Base-by-base conservation (phyloP, 805 yeast genomes). In the Candida montana region DNA sequence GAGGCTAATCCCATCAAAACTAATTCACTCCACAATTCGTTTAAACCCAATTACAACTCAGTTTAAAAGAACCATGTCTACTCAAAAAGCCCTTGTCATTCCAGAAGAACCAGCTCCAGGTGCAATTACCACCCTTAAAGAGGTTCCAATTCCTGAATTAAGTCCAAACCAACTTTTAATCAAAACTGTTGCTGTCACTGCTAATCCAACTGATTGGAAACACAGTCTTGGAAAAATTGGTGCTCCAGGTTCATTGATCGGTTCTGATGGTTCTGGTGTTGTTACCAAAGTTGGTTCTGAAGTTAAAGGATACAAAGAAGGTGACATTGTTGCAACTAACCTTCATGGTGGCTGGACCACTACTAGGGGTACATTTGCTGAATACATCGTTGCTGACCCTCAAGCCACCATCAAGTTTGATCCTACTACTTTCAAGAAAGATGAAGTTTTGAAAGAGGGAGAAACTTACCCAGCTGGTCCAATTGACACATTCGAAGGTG, bases 161-260 rank as follows among this genome's bases (percentile, higher is more conserved):
- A 17, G 33, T 2, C 42, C 39, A 2, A 39, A 44, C 31, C 65
- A 71, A 44, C 51, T 81, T 11, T 58, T 80, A 13, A 58, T 83
- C 40, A 71, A 75, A 55, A 67, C 75, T 5, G 58, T 59, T 19
- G 77, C 84, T 8, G 72, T 60, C 39, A 86, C 83, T 2, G 68
- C 72, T 31, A 83, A 83, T 53, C 89, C 89, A 33, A 75, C 83
- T 6, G 90, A 83, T 54, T 80, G 83, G 81, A 80, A 80, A 52
- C 84, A 80, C 51, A 55, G 71, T 33, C 66, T 54, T 4, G 57
- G 41, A 39, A 52, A 64, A 9, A 49, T 62, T 42, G 75, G 78
- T 16, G 59, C 49, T 2, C 59, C 69, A 30, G 83, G 81, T 21
- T 54, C 67, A 20, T 65, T 79, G 35, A 56, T 69, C 11, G 91